phyloP scores from a whole-genome alignment of 169 alveolate species.

The Cystoisospora suis region DNA sequence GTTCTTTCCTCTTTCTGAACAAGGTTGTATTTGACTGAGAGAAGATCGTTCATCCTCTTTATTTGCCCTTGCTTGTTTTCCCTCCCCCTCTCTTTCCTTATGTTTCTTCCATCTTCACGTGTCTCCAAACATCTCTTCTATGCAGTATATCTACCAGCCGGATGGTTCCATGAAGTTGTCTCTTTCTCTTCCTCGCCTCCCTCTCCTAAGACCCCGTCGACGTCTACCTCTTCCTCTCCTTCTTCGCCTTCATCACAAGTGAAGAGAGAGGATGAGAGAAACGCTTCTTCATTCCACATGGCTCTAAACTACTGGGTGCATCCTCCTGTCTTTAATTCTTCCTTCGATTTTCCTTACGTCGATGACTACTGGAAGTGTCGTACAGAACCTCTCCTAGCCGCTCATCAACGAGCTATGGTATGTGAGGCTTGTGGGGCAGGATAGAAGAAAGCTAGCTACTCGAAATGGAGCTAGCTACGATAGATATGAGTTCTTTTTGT shows the following conservation, averaged over 20 bases:
- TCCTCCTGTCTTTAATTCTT: background rate
- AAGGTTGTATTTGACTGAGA: no score
- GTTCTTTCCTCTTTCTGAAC: no score
- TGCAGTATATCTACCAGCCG: slow-evolving; percentile 66
- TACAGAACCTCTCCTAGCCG: background rate
- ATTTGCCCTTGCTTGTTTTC: no score
- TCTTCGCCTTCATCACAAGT: background rate
- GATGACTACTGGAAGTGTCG: background rate
- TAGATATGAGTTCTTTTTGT: no score
- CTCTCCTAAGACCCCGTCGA: background rate
- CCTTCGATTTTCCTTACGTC: background rate
- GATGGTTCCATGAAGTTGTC: slow-evolving; percentile 68
- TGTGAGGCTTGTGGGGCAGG: no score
- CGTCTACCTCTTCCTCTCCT: background rate
- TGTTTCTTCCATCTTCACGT: background rate
- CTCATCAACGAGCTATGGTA: no score
- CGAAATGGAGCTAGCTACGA: no score
- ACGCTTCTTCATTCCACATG: background rate
- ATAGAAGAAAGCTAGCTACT: no score
- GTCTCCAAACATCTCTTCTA: background rate
- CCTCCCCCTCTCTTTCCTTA: background rate
- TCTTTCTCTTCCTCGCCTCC: slow-evolving; percentile 12
- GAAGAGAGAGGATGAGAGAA: background rate
- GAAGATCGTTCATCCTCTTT: no score
- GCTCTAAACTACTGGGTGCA: slow-evolving; percentile 27